Evolutionary conservation across 805 yeast genomes (phyloP).

Genomic region (Torulaspora quercuum): DNA sequence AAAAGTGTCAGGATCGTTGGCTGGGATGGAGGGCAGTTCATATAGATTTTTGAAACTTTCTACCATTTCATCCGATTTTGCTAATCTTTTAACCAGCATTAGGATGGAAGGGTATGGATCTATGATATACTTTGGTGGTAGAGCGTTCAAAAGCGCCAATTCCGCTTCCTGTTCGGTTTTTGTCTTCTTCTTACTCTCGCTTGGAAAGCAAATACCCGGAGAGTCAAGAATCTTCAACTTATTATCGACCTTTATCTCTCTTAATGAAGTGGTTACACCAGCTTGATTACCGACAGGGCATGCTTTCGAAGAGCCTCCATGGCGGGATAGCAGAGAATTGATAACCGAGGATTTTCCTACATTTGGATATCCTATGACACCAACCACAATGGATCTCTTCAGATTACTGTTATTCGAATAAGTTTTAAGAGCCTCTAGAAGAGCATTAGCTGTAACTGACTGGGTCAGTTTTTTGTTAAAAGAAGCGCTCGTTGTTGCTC

Average conservation of each 20-base stretch:
- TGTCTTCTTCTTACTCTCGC: constrained; percentile 49
- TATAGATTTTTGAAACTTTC: constrained; percentile 70
- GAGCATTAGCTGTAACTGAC: constrained; percentile 64
- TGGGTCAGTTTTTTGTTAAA: constrained; percentile 74
- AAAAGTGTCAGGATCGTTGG: constrained; percentile 67
- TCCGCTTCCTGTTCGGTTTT: constrained; percentile 79
- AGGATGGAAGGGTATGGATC: constrained; percentile 85
- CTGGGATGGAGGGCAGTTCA: constrained; percentile 75
- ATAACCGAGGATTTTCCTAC: constrained; percentile 95
- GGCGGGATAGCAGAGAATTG: constrained; percentile 80
- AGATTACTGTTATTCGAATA: constrained; percentile 80
- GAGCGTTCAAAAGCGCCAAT: constrained; percentile 78
- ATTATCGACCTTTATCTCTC: constrained; percentile 89
- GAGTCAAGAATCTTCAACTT: constrained; percentile 87
- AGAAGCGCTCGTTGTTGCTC: constrained; percentile 63
- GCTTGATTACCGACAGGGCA: constrained; percentile 98
- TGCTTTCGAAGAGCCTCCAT: constrained; percentile 60
- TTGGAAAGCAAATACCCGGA: constrained; percentile 96
- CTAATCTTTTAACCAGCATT: constrained; percentile 67
- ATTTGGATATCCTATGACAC: constrained; percentile 96
- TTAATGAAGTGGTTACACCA: constrained; percentile 88
- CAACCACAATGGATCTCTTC: constrained; percentile 86
- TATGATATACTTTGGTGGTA: constrained; percentile 78
- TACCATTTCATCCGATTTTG: constrained; percentile 73
- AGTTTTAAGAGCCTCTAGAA: constrained; percentile 77